Evolutionary conservation across 805 yeast genomes (phyloP).

Genomic region (Debaryomyces tyrocola): DNA sequence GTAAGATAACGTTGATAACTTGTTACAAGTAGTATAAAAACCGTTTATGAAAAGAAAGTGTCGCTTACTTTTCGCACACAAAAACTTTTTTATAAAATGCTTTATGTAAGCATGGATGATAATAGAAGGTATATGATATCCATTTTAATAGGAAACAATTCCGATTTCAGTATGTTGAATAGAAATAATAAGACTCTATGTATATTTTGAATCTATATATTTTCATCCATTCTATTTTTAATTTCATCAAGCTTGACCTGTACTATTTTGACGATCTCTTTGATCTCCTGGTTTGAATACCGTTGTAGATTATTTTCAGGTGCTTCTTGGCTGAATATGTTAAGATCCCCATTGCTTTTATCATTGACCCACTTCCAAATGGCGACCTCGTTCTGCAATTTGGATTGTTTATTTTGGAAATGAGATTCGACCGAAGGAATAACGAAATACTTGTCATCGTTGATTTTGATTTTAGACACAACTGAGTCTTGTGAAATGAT

Average conservation of each 20-base stretch:
- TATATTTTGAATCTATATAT: neutral
- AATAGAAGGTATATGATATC: no score
- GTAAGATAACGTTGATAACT: no score
- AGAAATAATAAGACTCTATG: neutral
- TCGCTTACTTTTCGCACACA: no score
- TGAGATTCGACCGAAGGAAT: conserved; percentile 42
- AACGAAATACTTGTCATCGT: conserved; percentile 36
- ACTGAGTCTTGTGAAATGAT: conserved; percentile 8
- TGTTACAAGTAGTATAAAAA: no score
- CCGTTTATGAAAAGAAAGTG: no score
- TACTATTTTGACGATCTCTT: conserved; percentile 47
- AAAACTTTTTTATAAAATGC: no score
- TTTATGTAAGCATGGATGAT: no score
- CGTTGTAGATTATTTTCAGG: neutral
- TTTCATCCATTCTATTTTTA: conserved; percentile 7
- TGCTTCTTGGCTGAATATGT: conserved; percentile 3
- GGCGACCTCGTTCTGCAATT: conserved; percentile 52
- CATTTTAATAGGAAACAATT: no score
- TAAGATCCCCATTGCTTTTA: conserved; percentile 22
- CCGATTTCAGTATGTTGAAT: no score
- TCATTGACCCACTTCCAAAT: conserved; percentile 73
- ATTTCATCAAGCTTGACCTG: conserved; percentile 42
- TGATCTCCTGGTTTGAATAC: conserved; percentile 43
- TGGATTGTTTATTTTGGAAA: conserved; percentile 22
- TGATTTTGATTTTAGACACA: conserved; percentile 22